Conservation (phyloP, 2,329 filamentous ascomycete species). For the Trichothecium roseum region DNA sequence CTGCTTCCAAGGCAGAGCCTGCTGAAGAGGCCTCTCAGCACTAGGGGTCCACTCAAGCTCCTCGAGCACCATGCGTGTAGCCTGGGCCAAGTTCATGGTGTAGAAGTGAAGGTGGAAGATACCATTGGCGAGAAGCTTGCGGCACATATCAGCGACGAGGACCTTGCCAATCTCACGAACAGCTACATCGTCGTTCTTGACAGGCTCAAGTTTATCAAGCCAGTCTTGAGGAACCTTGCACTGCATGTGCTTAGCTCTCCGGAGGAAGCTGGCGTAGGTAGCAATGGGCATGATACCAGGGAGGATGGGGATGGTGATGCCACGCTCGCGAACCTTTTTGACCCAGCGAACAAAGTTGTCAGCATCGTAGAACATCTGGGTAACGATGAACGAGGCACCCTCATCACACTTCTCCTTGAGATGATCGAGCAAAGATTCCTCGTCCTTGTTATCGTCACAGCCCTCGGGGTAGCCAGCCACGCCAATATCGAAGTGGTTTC, state of each 20-base stretch:
- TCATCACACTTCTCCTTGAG: slow-evolving; percentile 96
- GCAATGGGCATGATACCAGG: slow-evolving; percentile 84
- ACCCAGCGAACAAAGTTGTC: slow-evolving; percentile 94
- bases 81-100: slow-evolving; percentile 96
- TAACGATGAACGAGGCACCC: slow-evolving; percentile 87
- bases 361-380: slow-evolving; percentile 98
- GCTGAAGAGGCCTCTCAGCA: slow-evolving; percentile 66
- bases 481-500: slow-evolving; percentile 80
- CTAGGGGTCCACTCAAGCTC: slow-evolving; percentile 77
- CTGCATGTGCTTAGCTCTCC: slow-evolving; percentile 85
- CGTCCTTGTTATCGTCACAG: slow-evolving; percentile 83
- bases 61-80: slow-evolving; percentile 87
- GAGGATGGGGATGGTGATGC: slow-evolving; percentile 74
- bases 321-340: slow-evolving; percentile 70
- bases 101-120: slow-evolving; percentile 94
- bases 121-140: slow-evolving; percentile 70
- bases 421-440: slow-evolving; percentile 77
- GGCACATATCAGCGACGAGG: slow-evolving; percentile 82
- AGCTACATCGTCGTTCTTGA: slow-evolving; percentile 93
- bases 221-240: slow-evolving; percentile 73
- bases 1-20: slow-evolving; percentile 91
- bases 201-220: slow-evolving; percentile 73
- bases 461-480: slow-evolving; percentile 96
- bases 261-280: slow-evolving; percentile 85
- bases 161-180: slow-evolving; percentile 83